Base-by-base conservation (phyloP, 2,329 filamentous ascomycete genomes). In the Colletotrichum echinochloae region DNA sequence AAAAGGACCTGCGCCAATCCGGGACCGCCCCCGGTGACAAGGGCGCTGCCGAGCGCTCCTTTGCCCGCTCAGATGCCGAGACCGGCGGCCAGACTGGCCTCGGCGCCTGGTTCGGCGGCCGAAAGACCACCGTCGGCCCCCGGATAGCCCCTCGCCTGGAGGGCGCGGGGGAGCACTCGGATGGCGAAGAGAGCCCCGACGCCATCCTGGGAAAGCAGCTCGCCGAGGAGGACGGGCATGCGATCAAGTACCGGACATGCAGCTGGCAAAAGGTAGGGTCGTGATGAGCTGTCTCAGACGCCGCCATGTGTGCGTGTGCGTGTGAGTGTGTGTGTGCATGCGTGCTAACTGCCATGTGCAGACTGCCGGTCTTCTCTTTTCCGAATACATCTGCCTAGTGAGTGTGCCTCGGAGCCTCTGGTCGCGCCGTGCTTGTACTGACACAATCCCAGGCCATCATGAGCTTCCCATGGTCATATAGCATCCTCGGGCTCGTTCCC, bases 381-480 rank as follows among this genome's bases (percentile, higher is more conserved):
- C 94, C 60, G 95, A 98, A 84, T 98, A 98, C 80, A 98, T 98
- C 70, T 70, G 73, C 5, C 12, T 64, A n/a, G 71, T 72, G 16
- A 54, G 79, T 57, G n/a, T 41, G 33, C n/a, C 12, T 18, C 7
- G 6, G 12, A 9, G 18, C 12, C 18, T 37, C 1, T 18, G 5
- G 2, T 30, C 3, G 37, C 37, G 37, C 11, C 14, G 18, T 1
- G 35, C 3, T 8, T 20, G 59, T n/a, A 2, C 70, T 83, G 79
- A 85, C 49, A 0, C 49, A 0, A 5, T 37, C 18, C 18, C 7
- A 71, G 68, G 69, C 89, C 69, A 97, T 97, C 78, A 97, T 98
- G 94, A 97, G 93, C 60, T 98, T 98, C 75, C 95, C 95, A 0
- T 97, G 93, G 87, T 97, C 94, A 0, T 98, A 98, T 81, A 93